Base-by-base conservation (phyloP, 768 basidiomycete species). In the Leccinum variicolor region DNA sequence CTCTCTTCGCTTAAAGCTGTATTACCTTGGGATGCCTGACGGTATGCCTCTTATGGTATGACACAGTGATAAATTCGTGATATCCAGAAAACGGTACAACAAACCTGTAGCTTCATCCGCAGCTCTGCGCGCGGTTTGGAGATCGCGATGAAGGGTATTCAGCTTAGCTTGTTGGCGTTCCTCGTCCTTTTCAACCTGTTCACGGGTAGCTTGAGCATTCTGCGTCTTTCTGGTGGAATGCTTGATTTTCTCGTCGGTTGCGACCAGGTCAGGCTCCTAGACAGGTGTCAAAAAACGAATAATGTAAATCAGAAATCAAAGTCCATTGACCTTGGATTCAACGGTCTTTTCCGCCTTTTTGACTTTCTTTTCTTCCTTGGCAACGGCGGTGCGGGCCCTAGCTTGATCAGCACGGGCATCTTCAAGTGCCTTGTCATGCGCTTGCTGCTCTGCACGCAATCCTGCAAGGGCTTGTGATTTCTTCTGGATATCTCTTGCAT, bases 271-370 rank as follows among this genome's bases (percentile, higher is more conserved):
- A 3, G 97, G 95, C 74, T 84, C 84, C 94, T 96, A 60, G n/a
- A 19, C 8, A 51, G 17, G 26, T 6, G 47, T 60, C 21, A 55
- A n/a, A 52, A n/a, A n/a, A 39, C n/a, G 28, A 1, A 5, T 10
- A 19, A 15, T 36, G 3, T 26, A 17, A 25, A 33, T 17, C 3
- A 3, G 56, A 13, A 13, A 6, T 1, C n/a, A 53, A n/a, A 1
- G 25, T 41, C 15, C 21, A 65, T 79, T 39, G 36, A 89, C 94
- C 77, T 91, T 92, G 15, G 80, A 84, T 57, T 98, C 96, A 9
- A 95, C 72, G 0, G 84, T 78, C 72, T 95, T 98, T 73, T 98
- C 95, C 1, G 88, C 88, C 71, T 89, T 91, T 76, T 97, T 97
- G 57, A 96, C 86, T 47, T 75, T 82, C 74, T 87, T 89, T 74